Base-by-base conservation (phyloP, 208 protist species). In the Wallacemonas collosoma region DNA sequence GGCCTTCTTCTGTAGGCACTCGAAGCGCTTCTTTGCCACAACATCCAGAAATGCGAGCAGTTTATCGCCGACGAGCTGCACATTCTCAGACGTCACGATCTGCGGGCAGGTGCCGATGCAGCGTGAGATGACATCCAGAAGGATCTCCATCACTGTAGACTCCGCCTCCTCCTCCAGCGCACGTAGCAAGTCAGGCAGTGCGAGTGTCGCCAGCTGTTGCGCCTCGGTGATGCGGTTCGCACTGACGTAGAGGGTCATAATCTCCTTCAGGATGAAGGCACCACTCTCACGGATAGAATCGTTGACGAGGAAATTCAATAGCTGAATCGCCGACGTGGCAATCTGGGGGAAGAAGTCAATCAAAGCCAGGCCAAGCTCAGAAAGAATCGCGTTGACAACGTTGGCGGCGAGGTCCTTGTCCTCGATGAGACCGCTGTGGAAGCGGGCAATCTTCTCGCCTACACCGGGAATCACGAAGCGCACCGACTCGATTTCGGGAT, bases 381-480 rank as follows among this genome's bases (percentile, higher is more conserved):
- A 68, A 55, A 97, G 44, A 68, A 95, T 93, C 38, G 85, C 67
- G 56, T 79, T 85, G n/a, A 93, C 58, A 35, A 95, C 80, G 58
- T 85, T 94, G 58, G 83, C 69, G 12, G 90, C 90, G 43, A 94
- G 82, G 63, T 94, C 85, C 82, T 97, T 97, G 69, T 97, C 93
- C 80, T 97, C 88, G 70, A 94, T 95, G 47, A 93, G 82, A 58
- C 82, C 81, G 2, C 87, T 94, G 73, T 93, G 88, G 45, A 97
- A 74, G 68, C 86, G 90, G 44, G 87, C 79, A 35, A 87, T 82
- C 45, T 84, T 88, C 54, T 92, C 83, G 55, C 93, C 93, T 11
- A 87, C 79, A 57, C 89, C 89, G 40, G 88, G 88, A 54, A 95
- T 81, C 56, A 89, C 76, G 43, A 97, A 75, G 47, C 82, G 85